These are phyloP conservation scores for Colletotrichum lentis DNA, from an alignment of 2,329 filamentous ascomycete genomes.

Conservation along the genomic window DNA sequence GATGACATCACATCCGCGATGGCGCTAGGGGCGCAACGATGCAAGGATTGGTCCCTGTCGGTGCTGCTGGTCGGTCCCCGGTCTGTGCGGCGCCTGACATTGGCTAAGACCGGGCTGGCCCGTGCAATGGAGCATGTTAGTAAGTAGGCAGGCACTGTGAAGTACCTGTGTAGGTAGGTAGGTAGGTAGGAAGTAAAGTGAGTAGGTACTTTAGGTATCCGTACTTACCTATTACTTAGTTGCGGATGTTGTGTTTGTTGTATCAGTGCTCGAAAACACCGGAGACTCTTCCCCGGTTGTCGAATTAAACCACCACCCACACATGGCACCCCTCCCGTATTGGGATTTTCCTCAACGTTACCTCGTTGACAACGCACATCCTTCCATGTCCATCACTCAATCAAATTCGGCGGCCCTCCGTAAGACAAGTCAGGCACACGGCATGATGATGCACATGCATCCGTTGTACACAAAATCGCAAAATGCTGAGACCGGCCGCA, in stretches of 20 bases:
- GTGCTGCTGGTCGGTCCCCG: constrained; percentile 1
- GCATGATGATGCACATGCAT: constrained; percentile 16
- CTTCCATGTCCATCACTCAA: constrained; percentile 7
- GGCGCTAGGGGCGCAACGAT: neutral
- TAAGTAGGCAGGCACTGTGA: no score
- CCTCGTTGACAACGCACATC: constrained; percentile 13
- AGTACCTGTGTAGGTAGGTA: no score
- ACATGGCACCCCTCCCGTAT: neutral
- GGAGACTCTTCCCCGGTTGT: constrained; percentile 33
- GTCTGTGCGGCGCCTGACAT: constrained; percentile 24
- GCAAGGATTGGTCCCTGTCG: constrained; percentile 18
- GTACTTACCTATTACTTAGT: no score
- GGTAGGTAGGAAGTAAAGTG: no score
- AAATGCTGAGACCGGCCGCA: neutral
- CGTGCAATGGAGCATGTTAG: neutral
- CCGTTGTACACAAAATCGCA: neutral
- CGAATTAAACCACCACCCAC: neutral
- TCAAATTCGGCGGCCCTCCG: neutral
- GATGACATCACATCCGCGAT: constrained; percentile 33
- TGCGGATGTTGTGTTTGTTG: no score
- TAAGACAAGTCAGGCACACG: constrained; percentile 18
- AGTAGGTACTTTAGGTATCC: no score
- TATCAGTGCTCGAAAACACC: neutral
- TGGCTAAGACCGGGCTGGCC: constrained; percentile 31
- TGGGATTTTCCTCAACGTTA: neutral